phyloP scores from a whole-genome alignment of 1,284 basidiomycete genomes.

The Naganishia cerealis region DNA sequence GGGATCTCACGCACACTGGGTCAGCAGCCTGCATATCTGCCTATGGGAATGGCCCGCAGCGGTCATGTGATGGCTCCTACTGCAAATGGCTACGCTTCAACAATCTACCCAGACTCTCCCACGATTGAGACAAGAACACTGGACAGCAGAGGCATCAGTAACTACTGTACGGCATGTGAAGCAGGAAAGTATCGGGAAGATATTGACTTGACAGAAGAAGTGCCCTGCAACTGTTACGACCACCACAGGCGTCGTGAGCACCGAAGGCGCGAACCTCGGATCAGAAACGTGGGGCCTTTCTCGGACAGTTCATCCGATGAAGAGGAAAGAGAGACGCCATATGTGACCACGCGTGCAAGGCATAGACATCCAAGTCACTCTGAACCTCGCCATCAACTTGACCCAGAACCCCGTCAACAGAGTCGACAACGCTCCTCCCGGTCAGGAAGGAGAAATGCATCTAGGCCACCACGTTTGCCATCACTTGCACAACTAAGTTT shows the following conservation, averaged over 20 bases:
- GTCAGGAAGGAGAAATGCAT: neutral
- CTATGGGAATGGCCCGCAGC: neutral
- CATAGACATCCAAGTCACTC: neutral
- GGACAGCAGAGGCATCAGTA: too few relatives aligned
- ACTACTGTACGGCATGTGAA: neutral
- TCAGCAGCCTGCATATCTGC: neutral
- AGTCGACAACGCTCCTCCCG: neutral
- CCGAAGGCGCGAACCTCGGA: neutral
- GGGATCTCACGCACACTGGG: neutral
- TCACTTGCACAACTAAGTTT: neutral
- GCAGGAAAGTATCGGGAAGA: neutral
- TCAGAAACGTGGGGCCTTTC: neutral
- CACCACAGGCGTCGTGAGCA: neutral
- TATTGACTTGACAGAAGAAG: neutral
- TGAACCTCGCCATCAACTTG: neutral
- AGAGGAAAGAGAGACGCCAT: neutral
- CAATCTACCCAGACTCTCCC: constrained; percentile 22
- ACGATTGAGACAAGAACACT: neutral
- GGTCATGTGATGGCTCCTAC: constrained; percentile 2
- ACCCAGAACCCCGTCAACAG: neutral
- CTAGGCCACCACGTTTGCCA: constrained; percentile 10
- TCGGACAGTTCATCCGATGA: constrained; percentile 21
- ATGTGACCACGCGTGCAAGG: neutral
- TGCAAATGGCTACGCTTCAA: constrained; percentile 5
- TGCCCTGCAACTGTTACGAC: neutral